These are phyloP conservation scores for Platanthera zijinensis DNA, from an alignment of 106 monocot species.

Conservation along the genomic window DNA sequence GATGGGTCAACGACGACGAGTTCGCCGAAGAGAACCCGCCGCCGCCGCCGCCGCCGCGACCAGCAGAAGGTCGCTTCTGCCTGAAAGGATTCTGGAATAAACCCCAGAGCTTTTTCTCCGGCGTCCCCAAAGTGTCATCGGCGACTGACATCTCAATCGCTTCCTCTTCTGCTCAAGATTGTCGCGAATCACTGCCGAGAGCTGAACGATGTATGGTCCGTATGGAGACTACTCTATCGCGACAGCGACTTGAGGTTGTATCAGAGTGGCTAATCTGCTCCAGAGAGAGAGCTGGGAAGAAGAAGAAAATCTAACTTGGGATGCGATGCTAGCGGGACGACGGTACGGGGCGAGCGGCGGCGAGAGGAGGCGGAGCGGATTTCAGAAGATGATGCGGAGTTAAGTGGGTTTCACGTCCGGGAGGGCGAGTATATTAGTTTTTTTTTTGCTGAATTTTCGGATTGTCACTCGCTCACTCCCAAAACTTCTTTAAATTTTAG, in stretches of 20 bases:
- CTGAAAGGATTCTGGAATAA: slow-evolving; percentile 39
- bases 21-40: not conserved
- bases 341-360: not conserved
- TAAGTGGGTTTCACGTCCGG: slow-evolving; percentile 1
- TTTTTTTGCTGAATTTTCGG: too few relatives aligned
- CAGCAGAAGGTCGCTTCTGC: not conserved
- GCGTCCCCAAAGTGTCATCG: not conserved
- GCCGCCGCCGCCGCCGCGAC: not conserved
- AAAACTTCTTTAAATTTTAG: too few relatives aligned
- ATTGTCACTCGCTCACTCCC: too few relatives aligned
- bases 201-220: not conserved
- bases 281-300: not conserved
- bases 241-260: not conserved
- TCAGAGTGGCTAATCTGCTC: not conserved
- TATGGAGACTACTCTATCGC: not conserved
- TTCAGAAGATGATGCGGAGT: not conserved
- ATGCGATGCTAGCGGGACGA: not conserved
- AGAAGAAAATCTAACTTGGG: not conserved
- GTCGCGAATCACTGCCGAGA: not conserved
- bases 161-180: not conserved
- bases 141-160: not conserved
- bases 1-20: slow-evolving; percentile 23
- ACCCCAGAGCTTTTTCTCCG: slow-evolving; percentile 11
- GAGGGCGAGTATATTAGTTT: too few relatives aligned
- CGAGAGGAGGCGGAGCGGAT: not conserved